Base-by-base conservation (phyloP, 371 early-diverging fungal species). In the Quaeritorhiza haematococci region DNA sequence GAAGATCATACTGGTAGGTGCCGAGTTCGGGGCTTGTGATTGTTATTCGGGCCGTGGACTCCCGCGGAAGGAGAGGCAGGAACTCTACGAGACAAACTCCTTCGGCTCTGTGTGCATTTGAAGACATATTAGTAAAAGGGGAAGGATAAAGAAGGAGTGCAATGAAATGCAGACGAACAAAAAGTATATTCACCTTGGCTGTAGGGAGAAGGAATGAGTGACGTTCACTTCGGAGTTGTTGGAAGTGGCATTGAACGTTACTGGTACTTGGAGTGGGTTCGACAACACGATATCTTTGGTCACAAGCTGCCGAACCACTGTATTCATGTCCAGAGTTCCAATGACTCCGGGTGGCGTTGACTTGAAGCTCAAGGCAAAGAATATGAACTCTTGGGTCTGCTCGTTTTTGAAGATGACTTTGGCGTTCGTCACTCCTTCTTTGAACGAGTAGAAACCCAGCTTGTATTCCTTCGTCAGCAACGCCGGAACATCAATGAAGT, bases 351-450 rank as follows among this genome's bases (percentile, higher is more conserved):
- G 71, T 3, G 79, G 66, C 5, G 72, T 72, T 6, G 73, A 63
- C 53, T 76, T 80, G 61, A 78, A 72, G 2, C 64, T 63, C 4
- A 79, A 17, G 42, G 65, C 66, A 59, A 69, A 78, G 41, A 63
- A 78, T 38, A 61, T 4, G 53, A 63, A 81, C 55, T 81, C 82
- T 50, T 74, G 75, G 2, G 82, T 76, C 8, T 49, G 27, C 49
- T 81, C 82, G 57, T 81, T 80, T 49, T 67, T 71, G 61, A 80
- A 81, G 1, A 66, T 67, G 23, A 80, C 66, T 41, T 71, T 71
- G n/a, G 68, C 61, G 47, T 57, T 71, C 10, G 64, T 63, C 1
- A 69, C 32, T 2, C 79, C 72, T 33, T 81, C 82, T 43, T 76
- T 78, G 66, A 70, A 79, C 26, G 82, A 63, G 56, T 73, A 78